Conservation (phyloP, 345 rosid species). For the Arabis hirsuta region DNA sequence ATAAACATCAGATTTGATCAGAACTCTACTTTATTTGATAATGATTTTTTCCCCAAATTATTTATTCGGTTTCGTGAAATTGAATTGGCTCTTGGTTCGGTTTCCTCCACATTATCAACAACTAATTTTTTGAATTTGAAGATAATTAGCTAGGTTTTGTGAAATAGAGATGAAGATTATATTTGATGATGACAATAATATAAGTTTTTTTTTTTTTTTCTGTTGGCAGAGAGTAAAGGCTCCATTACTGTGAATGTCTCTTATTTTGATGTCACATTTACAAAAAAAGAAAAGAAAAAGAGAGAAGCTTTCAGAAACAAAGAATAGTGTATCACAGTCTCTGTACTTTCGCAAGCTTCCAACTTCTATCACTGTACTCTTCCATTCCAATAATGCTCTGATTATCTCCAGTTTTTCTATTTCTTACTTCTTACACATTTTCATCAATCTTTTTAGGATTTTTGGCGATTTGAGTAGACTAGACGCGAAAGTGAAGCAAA, state of each 20-base stretch:
- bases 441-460: slow-evolving; percentile 28
- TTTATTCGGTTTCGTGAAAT: no score
- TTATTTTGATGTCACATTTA: slow-evolving; percentile 36
- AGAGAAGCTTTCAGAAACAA: slow-evolving; percentile 31
- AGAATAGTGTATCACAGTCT: slow-evolving; percentile 33
- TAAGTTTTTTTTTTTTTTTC: background rate
- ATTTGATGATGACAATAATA: slow-evolving; percentile 14
- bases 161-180: background rate
- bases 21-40: no score
- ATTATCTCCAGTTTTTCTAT: background rate
- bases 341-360: slow-evolving; percentile 46
- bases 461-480: slow-evolving; percentile 35
- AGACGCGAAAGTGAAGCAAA: slow-evolving; percentile 8
- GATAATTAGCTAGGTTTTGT: background rate
- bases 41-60: no score
- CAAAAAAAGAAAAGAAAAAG: background rate
- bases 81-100: no score
- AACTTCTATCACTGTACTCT: slow-evolving; percentile 38
- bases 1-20: no score
- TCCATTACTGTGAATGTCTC: slow-evolving; percentile 37
- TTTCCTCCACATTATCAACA: background rate
- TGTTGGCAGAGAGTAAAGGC: slow-evolving; percentile 13
- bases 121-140: background rate
- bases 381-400: slow-evolving; percentile 40
- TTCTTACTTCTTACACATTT: slow-evolving; percentile 11